phyloP scores from a whole-genome alignment of 2,329 filamentous ascomycete species.

The Tricladium varicosporioides region DNA sequence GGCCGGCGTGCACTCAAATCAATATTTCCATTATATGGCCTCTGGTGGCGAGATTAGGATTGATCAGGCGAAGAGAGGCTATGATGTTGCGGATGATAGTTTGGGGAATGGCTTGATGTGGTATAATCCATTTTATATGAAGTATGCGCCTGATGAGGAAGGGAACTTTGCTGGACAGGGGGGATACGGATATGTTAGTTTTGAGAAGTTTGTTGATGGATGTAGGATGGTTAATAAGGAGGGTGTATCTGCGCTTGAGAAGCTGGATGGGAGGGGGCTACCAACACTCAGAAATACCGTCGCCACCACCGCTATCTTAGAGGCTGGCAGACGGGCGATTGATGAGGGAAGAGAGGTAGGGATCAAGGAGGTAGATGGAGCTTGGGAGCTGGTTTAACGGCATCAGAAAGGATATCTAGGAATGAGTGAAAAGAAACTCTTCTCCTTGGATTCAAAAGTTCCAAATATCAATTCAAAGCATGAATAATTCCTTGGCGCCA shows the following conservation, averaged over 20 bases:
- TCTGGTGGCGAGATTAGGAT: slow-evolving; percentile 80
- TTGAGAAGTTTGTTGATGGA: slow-evolving; percentile 94
- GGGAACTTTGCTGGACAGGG: slow-evolving; percentile 90
- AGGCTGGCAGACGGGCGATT: slow-evolving; percentile 80
- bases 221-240: slow-evolving; percentile 76
- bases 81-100: slow-evolving; percentile 86
- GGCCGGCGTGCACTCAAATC: slow-evolving; percentile 92
- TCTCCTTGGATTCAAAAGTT: too few species aligned
- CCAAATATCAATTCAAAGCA: too few species aligned
- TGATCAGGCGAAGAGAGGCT: slow-evolving; percentile 91
- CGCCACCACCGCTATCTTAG: slow-evolving; percentile 85
- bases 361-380: slow-evolving; percentile 64
- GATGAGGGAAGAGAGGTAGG: slow-evolving; percentile 78
- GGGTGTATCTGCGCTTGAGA: slow-evolving; percentile 66
- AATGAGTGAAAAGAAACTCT: too few species aligned
- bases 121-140: slow-evolving; percentile 96
- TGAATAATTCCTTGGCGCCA: too few species aligned
- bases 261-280: slow-evolving; percentile 76
- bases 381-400: slow-evolving; percentile 60
- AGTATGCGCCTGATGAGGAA: slow-evolving; percentile 89
- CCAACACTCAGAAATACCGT: slow-evolving; percentile 88
- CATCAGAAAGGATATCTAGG: too few species aligned
- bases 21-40: slow-evolving; percentile 95
- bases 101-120: slow-evolving; percentile 65
- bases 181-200: slow-evolving; percentile 90